These are phyloP conservation scores for Silene latifolia DNA, from an alignment of 148 eudicot genomes.

Conservation along the genomic window DNA sequence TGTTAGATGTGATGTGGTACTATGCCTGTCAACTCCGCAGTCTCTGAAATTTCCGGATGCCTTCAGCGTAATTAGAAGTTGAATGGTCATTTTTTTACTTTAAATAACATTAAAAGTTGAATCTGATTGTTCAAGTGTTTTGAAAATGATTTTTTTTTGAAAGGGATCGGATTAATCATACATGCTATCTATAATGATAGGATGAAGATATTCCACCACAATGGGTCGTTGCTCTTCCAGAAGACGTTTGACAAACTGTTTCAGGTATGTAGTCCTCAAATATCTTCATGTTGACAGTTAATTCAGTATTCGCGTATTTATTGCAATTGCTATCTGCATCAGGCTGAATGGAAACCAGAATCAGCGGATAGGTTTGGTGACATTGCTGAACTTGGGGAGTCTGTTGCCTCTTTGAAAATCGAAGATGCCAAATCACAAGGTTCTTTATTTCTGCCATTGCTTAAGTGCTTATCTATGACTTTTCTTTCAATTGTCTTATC, in stretches of 20 bases:
- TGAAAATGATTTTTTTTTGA: not conserved
- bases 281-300: not conserved
- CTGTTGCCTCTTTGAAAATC: slow-evolving; percentile 62
- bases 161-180: slow-evolving; percentile 2
- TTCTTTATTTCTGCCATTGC: slow-evolving; percentile 13
- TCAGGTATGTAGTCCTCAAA: slow-evolving; percentile 53
- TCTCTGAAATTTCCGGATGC: not conserved
- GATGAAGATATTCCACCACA: slow-evolving; percentile 83
- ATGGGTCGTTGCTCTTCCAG: slow-evolving; percentile 75
- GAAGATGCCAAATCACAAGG: slow-evolving; percentile 68
- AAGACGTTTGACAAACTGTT: slow-evolving; percentile 86
- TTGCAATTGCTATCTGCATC: slow-evolving; percentile 20
- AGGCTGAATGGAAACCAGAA: slow-evolving; percentile 99
- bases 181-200: slow-evolving; percentile 36
- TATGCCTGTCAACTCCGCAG: not conserved
- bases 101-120: not conserved
- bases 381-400: slow-evolving; percentile 62
- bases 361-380: slow-evolving; percentile 75
- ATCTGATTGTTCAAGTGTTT: not conserved
- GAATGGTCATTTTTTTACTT: not conserved
- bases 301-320: slow-evolving; percentile 16
- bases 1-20: not conserved
- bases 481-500: slow-evolving; percentile 6
- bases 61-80: not conserved
- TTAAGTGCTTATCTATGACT: not conserved